phyloP scores from a whole-genome alignment of 2,329 filamentous ascomycete species.

The Fusarium buxicola region DNA sequence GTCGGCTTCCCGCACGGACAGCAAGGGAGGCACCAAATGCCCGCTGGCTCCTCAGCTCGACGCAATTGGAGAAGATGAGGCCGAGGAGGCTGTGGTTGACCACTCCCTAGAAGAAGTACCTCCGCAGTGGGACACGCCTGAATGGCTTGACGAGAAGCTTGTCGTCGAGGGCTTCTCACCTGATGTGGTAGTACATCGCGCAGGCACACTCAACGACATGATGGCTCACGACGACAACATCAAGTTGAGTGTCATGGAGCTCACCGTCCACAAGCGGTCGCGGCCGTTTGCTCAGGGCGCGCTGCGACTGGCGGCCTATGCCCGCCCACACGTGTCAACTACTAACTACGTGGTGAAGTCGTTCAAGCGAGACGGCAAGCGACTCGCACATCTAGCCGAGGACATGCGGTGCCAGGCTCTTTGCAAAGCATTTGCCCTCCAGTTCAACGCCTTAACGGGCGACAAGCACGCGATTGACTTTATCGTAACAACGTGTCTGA shows the following conservation, averaged over 20 bases:
- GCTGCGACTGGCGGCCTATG: constrained; percentile 51
- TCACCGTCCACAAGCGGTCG: constrained; percentile 48
- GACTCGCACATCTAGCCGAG: constrained; percentile 49
- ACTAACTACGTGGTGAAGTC: constrained; percentile 52
- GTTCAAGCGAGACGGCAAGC: constrained; percentile 38
- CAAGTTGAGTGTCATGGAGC: constrained; percentile 48
- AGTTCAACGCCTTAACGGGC: constrained; percentile 51
- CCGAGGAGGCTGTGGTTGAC: background rate
- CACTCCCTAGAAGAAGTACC: background rate
- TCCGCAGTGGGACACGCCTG: constrained; percentile 3
- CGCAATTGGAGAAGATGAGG: constrained; percentile 23
- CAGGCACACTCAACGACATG: constrained; percentile 51
- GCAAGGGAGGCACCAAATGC: constrained; percentile 12
- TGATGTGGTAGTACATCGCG: constrained; percentile 43
- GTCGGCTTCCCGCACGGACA: constrained; percentile 15
- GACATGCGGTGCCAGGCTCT: constrained; percentile 55
- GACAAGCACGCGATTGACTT: constrained; percentile 46
- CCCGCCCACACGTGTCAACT: constrained; percentile 45
- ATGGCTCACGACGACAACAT: constrained; percentile 52
- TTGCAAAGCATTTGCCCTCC: constrained; percentile 55
- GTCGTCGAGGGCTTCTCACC: constrained; percentile 44
- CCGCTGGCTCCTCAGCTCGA: constrained; percentile 5
- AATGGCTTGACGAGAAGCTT: constrained; percentile 17
- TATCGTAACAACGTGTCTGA: constrained; percentile 49
- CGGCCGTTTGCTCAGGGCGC: constrained; percentile 47